Evolutionary conservation across 352 stramenopile species (phyloP).

Genomic region (Phytopythium boreale): DNA sequence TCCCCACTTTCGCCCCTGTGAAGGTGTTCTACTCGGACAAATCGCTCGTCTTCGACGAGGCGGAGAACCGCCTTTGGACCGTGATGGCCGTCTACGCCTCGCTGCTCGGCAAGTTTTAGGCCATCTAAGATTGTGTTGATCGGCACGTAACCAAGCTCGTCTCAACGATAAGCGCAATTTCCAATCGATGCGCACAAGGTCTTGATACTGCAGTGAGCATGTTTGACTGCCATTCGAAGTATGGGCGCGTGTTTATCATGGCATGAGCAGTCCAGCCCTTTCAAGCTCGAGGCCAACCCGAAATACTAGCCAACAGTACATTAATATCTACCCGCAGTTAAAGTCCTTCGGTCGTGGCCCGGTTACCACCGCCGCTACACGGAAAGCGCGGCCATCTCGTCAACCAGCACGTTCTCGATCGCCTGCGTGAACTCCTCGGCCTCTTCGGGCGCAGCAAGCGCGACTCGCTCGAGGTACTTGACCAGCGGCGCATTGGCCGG

Average conservation of each 20-base stretch:
- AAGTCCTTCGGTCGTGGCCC: too few relatives aligned
- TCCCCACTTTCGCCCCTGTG: not conserved
- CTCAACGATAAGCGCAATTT: too few relatives aligned
- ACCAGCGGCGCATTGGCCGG: not conserved
- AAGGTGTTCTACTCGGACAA: constrained; percentile 94
- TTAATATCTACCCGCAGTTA: too few relatives aligned
- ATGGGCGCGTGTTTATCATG: too few relatives aligned
- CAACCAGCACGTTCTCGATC: not conserved
- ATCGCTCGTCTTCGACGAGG: constrained; percentile 96
- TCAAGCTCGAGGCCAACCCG: too few relatives aligned
- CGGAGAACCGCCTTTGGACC: constrained; percentile 98
- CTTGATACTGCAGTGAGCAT: too few relatives aligned
- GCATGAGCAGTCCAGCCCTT: too few relatives aligned
- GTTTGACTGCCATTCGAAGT: too few relatives aligned
- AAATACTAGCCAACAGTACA: too few relatives aligned
- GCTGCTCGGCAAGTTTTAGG: constrained; percentile 57
- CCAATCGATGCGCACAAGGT: too few relatives aligned
- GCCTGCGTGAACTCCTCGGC: not conserved
- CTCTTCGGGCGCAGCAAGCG: not conserved
- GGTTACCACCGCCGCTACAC: too few relatives aligned
- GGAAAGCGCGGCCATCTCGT: not conserved
- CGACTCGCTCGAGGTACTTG: not conserved
- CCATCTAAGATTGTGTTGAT: not conserved
- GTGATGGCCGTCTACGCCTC: constrained; percentile 95
- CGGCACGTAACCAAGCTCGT: too few relatives aligned